Percentiles rank a stretch among this genome's conserved stretches.
Conservation (phyloP, 345 rosid species). For the Brassica rapa region DNA sequence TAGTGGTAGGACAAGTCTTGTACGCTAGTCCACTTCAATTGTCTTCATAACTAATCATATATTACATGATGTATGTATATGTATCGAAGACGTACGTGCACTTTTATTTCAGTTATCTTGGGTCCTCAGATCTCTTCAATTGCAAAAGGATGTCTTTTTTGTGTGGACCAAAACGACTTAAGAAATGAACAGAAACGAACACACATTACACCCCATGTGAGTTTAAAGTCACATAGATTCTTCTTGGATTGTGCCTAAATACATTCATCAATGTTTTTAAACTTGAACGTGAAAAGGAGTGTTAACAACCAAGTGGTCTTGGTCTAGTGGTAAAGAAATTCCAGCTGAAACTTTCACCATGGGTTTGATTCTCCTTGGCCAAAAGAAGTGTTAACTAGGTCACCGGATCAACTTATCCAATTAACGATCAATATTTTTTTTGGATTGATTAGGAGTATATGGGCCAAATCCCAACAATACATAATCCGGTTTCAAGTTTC, state of each 20-base stretch:
- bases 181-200: conserved; percentile 15
- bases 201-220: conserved; percentile 35
- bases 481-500: too few species aligned
- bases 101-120: conserved; percentile 15
- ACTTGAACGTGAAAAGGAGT: background rate
- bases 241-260: conserved; percentile 19
- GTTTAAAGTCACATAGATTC: conserved; percentile 15
- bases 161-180: conserved; percentile 16
- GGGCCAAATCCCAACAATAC: too few species aligned
- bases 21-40: conserved; percentile 31
- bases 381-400: background rate
- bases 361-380: too few species aligned
- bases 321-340: too few species aligned
- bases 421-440: background rate
- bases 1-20: conserved; percentile 31
- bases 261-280: background rate
- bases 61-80: background rate
- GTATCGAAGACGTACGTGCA: conserved; percentile 17
- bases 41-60: conserved; percentile 11
- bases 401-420: background rate
- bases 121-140: conserved; percentile 22
- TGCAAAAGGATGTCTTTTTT: conserved; percentile 6
- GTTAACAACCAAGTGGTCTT: background rate
- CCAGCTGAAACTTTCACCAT: too few species aligned
- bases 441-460: too few species aligned